Conservation (phyloP, 1,284 basidiomycete genomes). For the Rhodotorula mucilaginosa region DNA sequence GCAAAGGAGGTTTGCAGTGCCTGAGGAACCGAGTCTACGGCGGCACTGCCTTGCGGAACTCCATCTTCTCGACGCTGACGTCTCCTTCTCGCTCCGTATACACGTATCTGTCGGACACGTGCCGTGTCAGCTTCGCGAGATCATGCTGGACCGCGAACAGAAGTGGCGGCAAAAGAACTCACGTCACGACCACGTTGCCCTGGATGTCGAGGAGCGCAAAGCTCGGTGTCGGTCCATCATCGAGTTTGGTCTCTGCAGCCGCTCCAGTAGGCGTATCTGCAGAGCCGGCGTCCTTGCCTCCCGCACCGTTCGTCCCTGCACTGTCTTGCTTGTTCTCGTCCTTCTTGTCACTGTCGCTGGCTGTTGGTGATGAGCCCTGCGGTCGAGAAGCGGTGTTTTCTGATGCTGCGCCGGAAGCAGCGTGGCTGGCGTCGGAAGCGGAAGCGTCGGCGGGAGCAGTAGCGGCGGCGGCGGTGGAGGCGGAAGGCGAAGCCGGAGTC, state of each 20-base stretch:
- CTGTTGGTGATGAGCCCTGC: not conserved
- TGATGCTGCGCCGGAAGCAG: not conserved
- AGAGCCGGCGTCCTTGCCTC: not conserved
- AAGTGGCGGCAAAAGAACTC: not conserved
- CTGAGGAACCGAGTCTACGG: not conserved
- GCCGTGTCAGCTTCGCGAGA: not conserved
- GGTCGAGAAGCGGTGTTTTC: not conserved
- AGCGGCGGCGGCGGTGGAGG: no score
- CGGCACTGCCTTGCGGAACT: conserved; percentile 17
- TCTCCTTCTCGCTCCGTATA: conserved; percentile 92
- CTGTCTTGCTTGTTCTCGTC: not conserved
- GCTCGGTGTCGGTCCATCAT: conserved; percentile 62
- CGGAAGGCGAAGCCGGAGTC: conserved; percentile 9
- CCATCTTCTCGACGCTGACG: conserved; percentile 57
- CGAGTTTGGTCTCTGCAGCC: not conserved
- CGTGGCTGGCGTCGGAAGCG: no score
- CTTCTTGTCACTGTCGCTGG: not conserved
- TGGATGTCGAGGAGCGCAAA: conserved; percentile 95
- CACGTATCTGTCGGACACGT: conserved; percentile 60
- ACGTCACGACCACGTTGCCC: conserved; percentile 84
- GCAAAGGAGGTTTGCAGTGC: not conserved
- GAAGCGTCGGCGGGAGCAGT: conserved; percentile 6
- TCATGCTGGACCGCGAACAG: not conserved
- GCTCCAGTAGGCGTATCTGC: not conserved
- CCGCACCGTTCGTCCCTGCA: not conserved